Conservation (phyloP, 176 grass and related monocot species). For the Avena insularis region DNA sequence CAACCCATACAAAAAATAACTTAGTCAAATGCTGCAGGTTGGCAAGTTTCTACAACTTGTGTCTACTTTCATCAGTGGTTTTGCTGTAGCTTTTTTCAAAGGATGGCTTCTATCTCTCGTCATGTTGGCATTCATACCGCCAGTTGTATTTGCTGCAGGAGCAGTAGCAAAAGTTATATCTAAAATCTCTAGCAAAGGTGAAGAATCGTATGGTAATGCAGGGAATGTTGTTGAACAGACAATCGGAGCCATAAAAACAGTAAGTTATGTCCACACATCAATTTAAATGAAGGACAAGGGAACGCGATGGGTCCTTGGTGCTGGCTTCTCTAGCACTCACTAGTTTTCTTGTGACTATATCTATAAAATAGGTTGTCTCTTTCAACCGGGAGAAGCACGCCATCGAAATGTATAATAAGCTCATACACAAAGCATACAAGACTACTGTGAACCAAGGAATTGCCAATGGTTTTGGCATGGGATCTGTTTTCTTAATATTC, state of each 20-base stretch:
- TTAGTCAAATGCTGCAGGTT: constrained; percentile 51
- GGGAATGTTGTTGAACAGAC: constrained; percentile 78
- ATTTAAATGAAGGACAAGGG: neutral
- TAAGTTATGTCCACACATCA: constrained; percentile 33
- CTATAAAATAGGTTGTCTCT: constrained; percentile 61
- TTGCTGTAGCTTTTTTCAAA: constrained; percentile 72
- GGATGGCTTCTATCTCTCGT: constrained; percentile 91
- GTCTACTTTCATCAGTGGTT: constrained; percentile 76
- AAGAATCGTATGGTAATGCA: constrained; percentile 64
- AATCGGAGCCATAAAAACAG: constrained; percentile 76
- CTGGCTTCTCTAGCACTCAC: neutral
- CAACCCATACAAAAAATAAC: neutral
- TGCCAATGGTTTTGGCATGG: constrained; percentile 70
- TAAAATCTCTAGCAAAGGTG: constrained; percentile 66
- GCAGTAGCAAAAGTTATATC: constrained; percentile 57
- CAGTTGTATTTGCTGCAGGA: constrained; percentile 65
- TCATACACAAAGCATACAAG: constrained; percentile 54
- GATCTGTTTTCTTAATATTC: constrained; percentile 55
- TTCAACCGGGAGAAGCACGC: constrained; percentile 83
- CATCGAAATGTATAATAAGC: constrained; percentile 55
- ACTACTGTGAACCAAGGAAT: constrained; percentile 64
- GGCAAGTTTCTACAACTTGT: constrained; percentile 81
- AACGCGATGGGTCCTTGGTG: neutral
- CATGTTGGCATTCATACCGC: constrained; percentile 76
- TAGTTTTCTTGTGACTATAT: constrained; percentile 2